Base-by-base conservation (phyloP, 805 yeast genomes). In the Suhomyces pyralidae region DNA sequence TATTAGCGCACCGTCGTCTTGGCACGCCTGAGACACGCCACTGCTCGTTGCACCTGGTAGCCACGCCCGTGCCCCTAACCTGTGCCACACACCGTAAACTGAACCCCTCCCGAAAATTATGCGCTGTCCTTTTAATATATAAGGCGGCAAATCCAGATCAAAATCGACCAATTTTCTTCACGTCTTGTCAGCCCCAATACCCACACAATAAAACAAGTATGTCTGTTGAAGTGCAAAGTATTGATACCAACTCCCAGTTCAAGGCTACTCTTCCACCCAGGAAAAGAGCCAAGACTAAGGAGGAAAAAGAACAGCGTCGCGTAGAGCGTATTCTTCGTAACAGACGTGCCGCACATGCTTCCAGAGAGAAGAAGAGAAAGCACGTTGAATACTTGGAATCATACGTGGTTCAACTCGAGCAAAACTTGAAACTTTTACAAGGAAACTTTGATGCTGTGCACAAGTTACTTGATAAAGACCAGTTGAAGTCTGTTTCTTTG, bases 311-410 rank as follows among this genome's bases (percentile, higher is more conserved):
- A 70, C 98, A 93, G 74, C 85, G 98, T 59, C 82, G 97, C 46
- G 84, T 92, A 51, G 98, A 94, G 72, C 79, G 99, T 49, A 92
- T 94, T 48, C 77, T 93, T 62, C 82, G 99, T 67, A 93, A 93
- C 71, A 83, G 98, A 65, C 87, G 93, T 67, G 98, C 98, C 14
- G 99, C 99, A 46, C 98, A 93, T 68, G 96, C 97, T 50, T 89
- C 97, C 26, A 82, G 99, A 59, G 99, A 94, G 67, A 92, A 93
- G 82, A 93, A 93, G 81, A 82, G 98, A 67, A 83, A 85, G 65
- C 96, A 93, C 66, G 86, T 94, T 52, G 97, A 91, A 70, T 84
- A 82, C 56, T 78, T 94, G 59, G 97, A 93, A 70, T 68, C 75
- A 38, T 82, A 81, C 58, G 84, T 80, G 38, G 60, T 66, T 42